These are phyloP conservation scores for Phytophthora fragariaefolia DNA, from an alignment of 352 stramenopile genomes.

Conservation along the genomic window DNA sequence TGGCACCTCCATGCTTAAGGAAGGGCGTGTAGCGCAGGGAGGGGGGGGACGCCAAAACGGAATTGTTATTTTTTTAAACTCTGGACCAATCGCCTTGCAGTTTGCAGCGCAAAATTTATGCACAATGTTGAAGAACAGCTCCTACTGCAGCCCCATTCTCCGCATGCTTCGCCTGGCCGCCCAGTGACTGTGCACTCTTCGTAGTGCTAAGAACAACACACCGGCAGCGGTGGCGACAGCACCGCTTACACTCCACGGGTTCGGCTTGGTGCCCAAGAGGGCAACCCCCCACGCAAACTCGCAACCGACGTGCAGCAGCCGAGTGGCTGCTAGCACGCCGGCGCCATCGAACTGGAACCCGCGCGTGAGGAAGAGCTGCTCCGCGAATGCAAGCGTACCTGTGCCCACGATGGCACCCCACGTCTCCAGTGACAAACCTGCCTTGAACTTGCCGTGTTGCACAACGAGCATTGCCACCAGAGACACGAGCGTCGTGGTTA, in stretches of 20 bases:
- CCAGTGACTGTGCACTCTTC: slow-evolving; percentile 40
- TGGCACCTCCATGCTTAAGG: slow-evolving; percentile 14
- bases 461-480: slow-evolving; percentile 34
- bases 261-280: slow-evolving; percentile 47
- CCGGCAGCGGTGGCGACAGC: slow-evolving; percentile 45
- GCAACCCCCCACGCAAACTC: slow-evolving; percentile 59
- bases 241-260: slow-evolving; percentile 52
- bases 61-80: not conserved
- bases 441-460: slow-evolving; percentile 42
- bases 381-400: slow-evolving; percentile 50
- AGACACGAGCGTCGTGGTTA: slow-evolving; percentile 50
- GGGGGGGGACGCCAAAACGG: slow-evolving; percentile 6
- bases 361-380: slow-evolving; percentile 64
- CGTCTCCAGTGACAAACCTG: slow-evolving; percentile 20
- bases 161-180: slow-evolving; percentile 31
- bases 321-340: slow-evolving; percentile 55
- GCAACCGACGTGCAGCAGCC: slow-evolving; percentile 59
- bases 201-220: slow-evolving; percentile 30
- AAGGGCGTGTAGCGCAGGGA: not conserved
- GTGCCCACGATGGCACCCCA: slow-evolving; percentile 45
- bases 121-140: slow-evolving; percentile 14
- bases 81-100: slow-evolving; percentile 13
- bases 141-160: slow-evolving; percentile 15
- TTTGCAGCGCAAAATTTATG: slow-evolving; percentile 15
- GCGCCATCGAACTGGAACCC: slow-evolving; percentile 70